Evolutionary conservation across 192 early-diverging fungal species (phyloP).

Genomic region (Umbelopsis sp.): DNA sequence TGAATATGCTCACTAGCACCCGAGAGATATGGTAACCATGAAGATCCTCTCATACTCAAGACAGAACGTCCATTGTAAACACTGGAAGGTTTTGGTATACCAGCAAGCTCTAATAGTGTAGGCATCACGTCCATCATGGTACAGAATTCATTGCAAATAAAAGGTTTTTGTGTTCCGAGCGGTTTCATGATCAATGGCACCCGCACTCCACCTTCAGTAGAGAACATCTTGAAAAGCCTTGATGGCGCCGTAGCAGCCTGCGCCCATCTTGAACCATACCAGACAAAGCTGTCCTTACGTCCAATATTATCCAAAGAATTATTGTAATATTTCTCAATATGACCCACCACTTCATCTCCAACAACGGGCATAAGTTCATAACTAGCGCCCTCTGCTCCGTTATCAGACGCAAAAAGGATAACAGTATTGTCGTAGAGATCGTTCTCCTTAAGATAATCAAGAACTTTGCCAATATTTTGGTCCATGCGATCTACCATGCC

Average conservation of each 20-base stretch:
- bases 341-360: not conserved
- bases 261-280: conserved; percentile 17
- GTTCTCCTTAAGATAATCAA: conserved; percentile 11
- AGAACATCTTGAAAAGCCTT: conserved; percentile 27
- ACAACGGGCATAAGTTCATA: conserved; percentile 10
- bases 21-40: conserved; percentile 17
- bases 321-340: conserved; percentile 22
- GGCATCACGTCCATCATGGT: conserved; percentile 23
- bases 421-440: conserved; percentile 17
- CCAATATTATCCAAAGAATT: conserved; percentile 21
- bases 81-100: not conserved
- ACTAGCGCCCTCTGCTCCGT: conserved; percentile 15
- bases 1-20: not conserved
- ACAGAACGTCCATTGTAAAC: conserved; percentile 11
- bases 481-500: conserved; percentile 24
- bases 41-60: conserved; percentile 12
- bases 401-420: conserved; percentile 16
- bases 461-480: conserved; percentile 16
- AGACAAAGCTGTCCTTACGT: conserved; percentile 12
- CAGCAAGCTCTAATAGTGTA: conserved; percentile 15
- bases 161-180: not conserved
- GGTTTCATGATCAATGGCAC: conserved; percentile 22
- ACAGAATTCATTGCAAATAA: conserved; percentile 19
- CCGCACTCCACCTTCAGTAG: conserved; percentile 17
- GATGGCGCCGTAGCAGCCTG: conserved; percentile 23